Conservation (phyloP, 768 basidiomycete species). For the Collybia mongolica region DNA sequence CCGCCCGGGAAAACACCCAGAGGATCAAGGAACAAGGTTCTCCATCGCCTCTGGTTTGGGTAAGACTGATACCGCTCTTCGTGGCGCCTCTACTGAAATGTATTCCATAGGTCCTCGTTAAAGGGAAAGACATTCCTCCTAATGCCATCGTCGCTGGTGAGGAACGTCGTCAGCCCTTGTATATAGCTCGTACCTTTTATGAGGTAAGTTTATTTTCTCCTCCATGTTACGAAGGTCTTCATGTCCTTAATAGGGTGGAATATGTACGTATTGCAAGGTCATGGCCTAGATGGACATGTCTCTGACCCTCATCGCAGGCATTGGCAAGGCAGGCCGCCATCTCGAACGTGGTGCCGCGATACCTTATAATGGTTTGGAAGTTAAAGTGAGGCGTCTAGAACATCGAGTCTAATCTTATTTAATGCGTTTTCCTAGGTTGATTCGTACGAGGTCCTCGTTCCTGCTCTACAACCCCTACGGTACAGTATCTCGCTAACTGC, state of each 20-base stretch:
- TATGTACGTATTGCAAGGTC: background rate
- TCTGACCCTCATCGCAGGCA: slow-evolving; percentile 6
- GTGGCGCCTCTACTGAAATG: background rate
- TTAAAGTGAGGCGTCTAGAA: slow-evolving; percentile 9
- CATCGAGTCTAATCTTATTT: background rate
- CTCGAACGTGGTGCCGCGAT: slow-evolving; percentile 19
- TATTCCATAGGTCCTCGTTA: slow-evolving; percentile 12
- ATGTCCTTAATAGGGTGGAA: background rate
- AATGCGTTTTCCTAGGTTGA: slow-evolving; percentile 10
- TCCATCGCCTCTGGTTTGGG: slow-evolving; percentile 20
- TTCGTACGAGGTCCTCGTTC: slow-evolving; percentile 21
- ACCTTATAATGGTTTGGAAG: slow-evolving; percentile 18
- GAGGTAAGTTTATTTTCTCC: slow-evolving; percentile 10
- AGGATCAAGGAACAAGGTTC: slow-evolving; percentile 13
- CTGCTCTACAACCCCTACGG: slow-evolving; percentile 15
- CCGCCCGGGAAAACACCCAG: slow-evolving; percentile 13
- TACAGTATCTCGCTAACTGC: slow-evolving; percentile 12
- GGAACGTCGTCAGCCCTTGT: slow-evolving; percentile 16
- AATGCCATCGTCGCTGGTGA: slow-evolving; percentile 20
- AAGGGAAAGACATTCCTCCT: slow-evolving; percentile 16
- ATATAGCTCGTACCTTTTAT: slow-evolving; percentile 19
- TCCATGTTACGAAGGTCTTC: background rate
- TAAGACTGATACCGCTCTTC: background rate
- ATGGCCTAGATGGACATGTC: background rate
- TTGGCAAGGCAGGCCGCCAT: slow-evolving; percentile 20